A percentile compares a stretch with the other conserved stretches of the same genome.
phyloP scores from a whole-genome alignment of 2,329 filamentous ascomycete species.

The Exutisphaerella laricina region DNA sequence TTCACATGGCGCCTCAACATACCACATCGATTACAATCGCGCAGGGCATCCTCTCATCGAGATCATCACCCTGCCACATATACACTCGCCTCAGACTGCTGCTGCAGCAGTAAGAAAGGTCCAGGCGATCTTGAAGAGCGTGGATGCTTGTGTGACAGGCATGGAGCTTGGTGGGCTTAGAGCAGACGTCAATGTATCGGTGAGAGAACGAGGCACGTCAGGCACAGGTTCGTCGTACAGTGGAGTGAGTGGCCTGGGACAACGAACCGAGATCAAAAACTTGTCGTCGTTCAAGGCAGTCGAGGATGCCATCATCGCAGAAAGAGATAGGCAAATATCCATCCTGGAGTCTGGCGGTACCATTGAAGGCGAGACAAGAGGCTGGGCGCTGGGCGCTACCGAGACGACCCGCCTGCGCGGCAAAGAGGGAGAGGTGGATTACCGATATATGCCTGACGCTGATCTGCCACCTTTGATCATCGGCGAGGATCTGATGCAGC shows the following conservation, averaged over 20 bases:
- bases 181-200: slow-evolving; percentile 93
- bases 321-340: slow-evolving; percentile 80
- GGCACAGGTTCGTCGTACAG: slow-evolving; percentile 46
- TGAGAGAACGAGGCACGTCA: slow-evolving; percentile 51
- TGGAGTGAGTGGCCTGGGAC: slow-evolving; percentile 63
- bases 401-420: slow-evolving; percentile 77
- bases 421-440: slow-evolving; percentile 96
- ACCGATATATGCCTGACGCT: slow-evolving; percentile 96
- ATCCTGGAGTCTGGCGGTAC: slow-evolving; percentile 69
- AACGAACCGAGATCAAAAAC: slow-evolving; percentile 96
- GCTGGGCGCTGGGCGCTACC: slow-evolving; percentile 80
- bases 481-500: slow-evolving; percentile 59
- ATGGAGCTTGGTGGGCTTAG: slow-evolving; percentile 91
- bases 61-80: slow-evolving; percentile 86
- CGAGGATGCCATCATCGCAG: slow-evolving; percentile 87
- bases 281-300: slow-evolving; percentile 90
- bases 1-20: slow-evolving; percentile 64
- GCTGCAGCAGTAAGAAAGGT: slow-evolving; percentile 86
- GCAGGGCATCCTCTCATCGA: slow-evolving; percentile 88
- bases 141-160: slow-evolving; percentile 79
- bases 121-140: slow-evolving; percentile 69
- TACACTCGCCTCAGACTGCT: slow-evolving; percentile 80
- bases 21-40: slow-evolving; percentile 89
- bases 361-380: slow-evolving; percentile 81
- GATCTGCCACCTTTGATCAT: slow-evolving; percentile 79